These are phyloP conservation scores for Dacryopinax spathularia DNA, from an alignment of 768 basidiomycete species.

Conservation along the genomic window DNA sequence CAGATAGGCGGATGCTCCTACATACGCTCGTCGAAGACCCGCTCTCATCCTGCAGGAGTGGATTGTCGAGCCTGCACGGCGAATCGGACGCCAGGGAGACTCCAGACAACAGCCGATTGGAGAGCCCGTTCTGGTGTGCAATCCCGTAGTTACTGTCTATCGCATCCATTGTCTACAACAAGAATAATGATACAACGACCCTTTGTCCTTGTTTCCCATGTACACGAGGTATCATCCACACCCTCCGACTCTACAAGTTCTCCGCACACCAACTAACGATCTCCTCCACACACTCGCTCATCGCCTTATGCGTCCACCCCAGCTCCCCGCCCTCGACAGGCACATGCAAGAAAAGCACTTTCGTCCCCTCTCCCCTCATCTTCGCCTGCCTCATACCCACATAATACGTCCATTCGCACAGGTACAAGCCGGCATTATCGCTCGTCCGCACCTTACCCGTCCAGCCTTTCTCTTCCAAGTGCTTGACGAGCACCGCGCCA, in stretches of 20 bases:
- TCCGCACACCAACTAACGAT: neutral
- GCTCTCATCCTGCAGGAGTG: no score
- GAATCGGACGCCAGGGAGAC: no score
- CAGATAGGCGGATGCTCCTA: no score
- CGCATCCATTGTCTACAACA: no score
- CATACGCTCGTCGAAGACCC: no score
- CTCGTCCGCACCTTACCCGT: neutral
- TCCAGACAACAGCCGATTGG: no score
- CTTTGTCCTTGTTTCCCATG: no score
- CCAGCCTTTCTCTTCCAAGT: constrained; percentile 1
- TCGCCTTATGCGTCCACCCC: constrained; percentile 4
- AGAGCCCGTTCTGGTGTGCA: no score
- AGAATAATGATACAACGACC: no score
- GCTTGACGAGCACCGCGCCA: neutral
- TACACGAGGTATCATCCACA: no score
- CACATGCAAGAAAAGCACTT: constrained; percentile 7
- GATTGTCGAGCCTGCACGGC: no score
- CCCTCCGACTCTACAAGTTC: neutral
- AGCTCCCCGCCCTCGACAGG: constrained; percentile 3
- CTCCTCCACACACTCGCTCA: constrained; percentile 5
- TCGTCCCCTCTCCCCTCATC: neutral
- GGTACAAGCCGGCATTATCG: constrained; percentile 5
- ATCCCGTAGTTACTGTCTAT: no score
- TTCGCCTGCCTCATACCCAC: neutral
- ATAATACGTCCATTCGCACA: constrained; percentile 9